Evolutionary conservation across 345 rosid genomes (phyloP).

Genomic region (Camelina neglecta): DNA sequence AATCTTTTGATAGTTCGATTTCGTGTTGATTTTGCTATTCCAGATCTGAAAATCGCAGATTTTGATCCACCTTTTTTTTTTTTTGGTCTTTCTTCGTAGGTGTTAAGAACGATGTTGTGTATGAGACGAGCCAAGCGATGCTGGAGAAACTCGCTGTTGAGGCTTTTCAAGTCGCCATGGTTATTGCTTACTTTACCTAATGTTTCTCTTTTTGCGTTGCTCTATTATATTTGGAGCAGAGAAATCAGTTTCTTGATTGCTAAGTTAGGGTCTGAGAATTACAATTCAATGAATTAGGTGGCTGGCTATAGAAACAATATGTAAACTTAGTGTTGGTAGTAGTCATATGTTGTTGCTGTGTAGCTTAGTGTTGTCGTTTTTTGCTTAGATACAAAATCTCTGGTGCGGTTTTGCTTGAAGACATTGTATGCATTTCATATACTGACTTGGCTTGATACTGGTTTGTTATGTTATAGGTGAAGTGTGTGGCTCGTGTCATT

Average conservation of each 20-base stretch:
- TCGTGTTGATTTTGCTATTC: not conserved
- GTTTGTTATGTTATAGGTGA: slow-evolving; percentile 53
- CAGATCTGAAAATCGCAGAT: slow-evolving; percentile 17
- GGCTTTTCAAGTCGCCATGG: slow-evolving; percentile 81
- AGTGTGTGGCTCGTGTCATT: slow-evolving; percentile 65
- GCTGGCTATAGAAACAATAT: not conserved
- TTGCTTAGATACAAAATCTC: not conserved
- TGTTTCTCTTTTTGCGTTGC: not conserved
- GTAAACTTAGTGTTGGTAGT: not conserved
- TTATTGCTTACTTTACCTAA: slow-evolving; percentile 33
- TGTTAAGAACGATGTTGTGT: slow-evolving; percentile 62
- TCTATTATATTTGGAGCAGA: not conserved
- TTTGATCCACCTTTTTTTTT: not conserved
- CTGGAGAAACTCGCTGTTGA: slow-evolving; percentile 85
- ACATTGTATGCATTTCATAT: not conserved
- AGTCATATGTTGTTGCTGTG: not conserved
- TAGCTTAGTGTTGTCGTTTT: not conserved
- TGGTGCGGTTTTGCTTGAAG: not conserved
- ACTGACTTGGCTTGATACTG: slow-evolving; percentile 11
- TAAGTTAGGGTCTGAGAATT: slow-evolving; percentile 26
- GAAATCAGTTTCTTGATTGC: slow-evolving; percentile 17
- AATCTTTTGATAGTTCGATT: not conserved
- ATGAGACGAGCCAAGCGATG: slow-evolving; percentile 62
- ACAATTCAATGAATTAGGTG: not conserved
- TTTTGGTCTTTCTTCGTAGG: slow-evolving; percentile 25